Conservation (phyloP, 1,139 yeast genomes). For the Suhomyces panamericanus region DNA sequence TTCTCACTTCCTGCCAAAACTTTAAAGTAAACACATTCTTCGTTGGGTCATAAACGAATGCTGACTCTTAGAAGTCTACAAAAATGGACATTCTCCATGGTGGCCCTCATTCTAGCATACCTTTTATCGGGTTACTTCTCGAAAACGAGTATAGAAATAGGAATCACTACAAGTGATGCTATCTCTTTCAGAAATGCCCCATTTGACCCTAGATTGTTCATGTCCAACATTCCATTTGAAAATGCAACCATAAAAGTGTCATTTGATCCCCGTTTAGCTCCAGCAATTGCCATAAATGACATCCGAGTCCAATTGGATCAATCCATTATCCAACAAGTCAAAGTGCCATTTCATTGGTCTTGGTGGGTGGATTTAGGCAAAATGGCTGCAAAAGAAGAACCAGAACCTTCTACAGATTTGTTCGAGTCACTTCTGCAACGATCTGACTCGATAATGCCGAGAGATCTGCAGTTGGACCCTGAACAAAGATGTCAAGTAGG, state of each 20-base stretch:
- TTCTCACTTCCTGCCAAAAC: neutral
- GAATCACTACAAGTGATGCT: neutral
- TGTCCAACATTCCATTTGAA: neutral
- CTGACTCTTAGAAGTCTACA: too few relatives aligned
- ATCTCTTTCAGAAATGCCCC: neutral
- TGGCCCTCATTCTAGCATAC: too few relatives aligned
- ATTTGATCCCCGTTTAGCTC: constrained; percentile 22
- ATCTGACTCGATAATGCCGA: neutral
- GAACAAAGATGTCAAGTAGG: constrained; percentile 11
- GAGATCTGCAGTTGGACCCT: neutral
- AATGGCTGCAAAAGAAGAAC: too few relatives aligned
- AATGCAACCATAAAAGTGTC: neutral
- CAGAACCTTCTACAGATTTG: too few relatives aligned
- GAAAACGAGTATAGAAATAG: too few relatives aligned
- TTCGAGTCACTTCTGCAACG: too few relatives aligned
- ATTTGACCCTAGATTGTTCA: neutral
- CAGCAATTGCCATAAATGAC: constrained; percentile 18
- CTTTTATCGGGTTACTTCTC: too few relatives aligned
- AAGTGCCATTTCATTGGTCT: constrained; percentile 22
- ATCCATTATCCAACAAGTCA: neutral
- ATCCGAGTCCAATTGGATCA: constrained; percentile 5
- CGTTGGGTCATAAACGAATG: too few relatives aligned
- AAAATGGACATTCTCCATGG: too few relatives aligned
- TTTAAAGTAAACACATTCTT: too few relatives aligned
- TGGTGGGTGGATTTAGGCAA: constrained; percentile 14